phyloP scores from a whole-genome alignment of 345 rosid genomes.

The Acer yangbiense region DNA sequence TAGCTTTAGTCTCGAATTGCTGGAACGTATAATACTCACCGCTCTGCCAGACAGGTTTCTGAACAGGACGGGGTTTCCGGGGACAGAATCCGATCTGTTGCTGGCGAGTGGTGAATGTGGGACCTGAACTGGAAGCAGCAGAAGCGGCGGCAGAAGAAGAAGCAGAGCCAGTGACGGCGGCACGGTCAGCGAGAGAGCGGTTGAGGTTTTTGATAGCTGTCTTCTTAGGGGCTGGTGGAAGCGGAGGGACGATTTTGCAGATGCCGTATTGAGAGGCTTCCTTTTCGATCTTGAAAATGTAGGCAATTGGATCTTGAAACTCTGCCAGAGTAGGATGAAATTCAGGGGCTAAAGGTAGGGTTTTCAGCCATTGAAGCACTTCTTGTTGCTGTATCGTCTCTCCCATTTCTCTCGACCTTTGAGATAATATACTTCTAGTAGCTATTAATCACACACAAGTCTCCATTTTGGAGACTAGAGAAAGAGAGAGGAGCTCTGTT shows the following conservation, averaged over 20 bases:
- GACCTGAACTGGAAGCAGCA: slow-evolving; percentile 41
- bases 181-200: slow-evolving; percentile 75
- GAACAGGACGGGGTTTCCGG: slow-evolving; percentile 81
- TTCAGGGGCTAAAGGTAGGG: slow-evolving; percentile 90
- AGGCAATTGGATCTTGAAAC: slow-evolving; percentile 99
- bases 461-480: slow-evolving; percentile 22
- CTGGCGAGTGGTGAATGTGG: slow-evolving; percentile 97
- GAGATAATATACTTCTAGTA: neutral
- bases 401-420: slow-evolving; percentile 7
- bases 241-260: slow-evolving; percentile 97
- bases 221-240: slow-evolving; percentile 67
- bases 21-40: slow-evolving; percentile 83
- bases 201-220: slow-evolving; percentile 70
- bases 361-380: slow-evolving; percentile 86
- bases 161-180: slow-evolving; percentile 32
- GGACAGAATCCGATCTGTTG: slow-evolving; percentile 99
- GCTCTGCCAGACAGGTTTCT: slow-evolving; percentile 97
- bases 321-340: slow-evolving; percentile 79
- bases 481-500: slow-evolving; percentile 12
- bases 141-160: neutral
- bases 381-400: slow-evolving; percentile 54
- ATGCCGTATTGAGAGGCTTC: slow-evolving; percentile 94
- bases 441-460: slow-evolving; percentile 12
- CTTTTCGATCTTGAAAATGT: slow-evolving; percentile 94
- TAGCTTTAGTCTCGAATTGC: slow-evolving; percentile 89